phyloP scores from a whole-genome alignment of 2,329 filamentous ascomycete genomes.

The Exophiala sp. region DNA sequence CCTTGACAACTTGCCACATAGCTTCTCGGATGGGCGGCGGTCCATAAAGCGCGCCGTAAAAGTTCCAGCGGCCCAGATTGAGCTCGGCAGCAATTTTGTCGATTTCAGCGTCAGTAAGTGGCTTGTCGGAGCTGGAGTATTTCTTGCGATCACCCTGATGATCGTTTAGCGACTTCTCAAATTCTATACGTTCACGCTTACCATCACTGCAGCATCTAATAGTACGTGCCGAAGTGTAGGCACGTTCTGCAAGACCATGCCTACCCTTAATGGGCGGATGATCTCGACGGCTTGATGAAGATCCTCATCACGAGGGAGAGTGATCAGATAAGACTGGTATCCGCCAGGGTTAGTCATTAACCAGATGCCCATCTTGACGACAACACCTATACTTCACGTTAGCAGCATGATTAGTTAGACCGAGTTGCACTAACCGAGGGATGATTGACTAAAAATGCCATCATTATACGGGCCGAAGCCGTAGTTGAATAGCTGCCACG shows the following conservation, averaged over 20 bases:
- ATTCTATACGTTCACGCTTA: slow-evolving; percentile 12
- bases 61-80: slow-evolving; percentile 49
- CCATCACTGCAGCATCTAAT: slow-evolving; percentile 45
- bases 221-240: slow-evolving; percentile 46
- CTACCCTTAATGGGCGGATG: slow-evolving; percentile 35
- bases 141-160: slow-evolving; percentile 30
- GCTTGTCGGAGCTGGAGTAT: slow-evolving; percentile 32
- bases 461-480: slow-evolving; percentile 41
- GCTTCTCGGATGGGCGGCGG: slow-evolving; percentile 33
- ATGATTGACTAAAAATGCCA: slow-evolving; percentile 52
- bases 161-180: neutral
- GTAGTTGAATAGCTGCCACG: slow-evolving; percentile 43
- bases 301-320: slow-evolving; percentile 49
- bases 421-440: slow-evolving; percentile 38
- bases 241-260: slow-evolving; percentile 48
- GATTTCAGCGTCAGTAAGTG: slow-evolving; percentile 39
- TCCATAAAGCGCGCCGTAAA: slow-evolving; percentile 49
- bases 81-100: slow-evolving; percentile 42
- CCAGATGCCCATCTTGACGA: slow-evolving; percentile 55
- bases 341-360: slow-evolving; percentile 54
- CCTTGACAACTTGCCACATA: slow-evolving; percentile 41
- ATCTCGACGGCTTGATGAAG: slow-evolving; percentile 41
- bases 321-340: slow-evolving; percentile 44
- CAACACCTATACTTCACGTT: slow-evolving; percentile 21
- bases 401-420: neutral